Base-by-base conservation (phyloP, 2,329 filamentous ascomycete species). In the Kalmusia sp. region DNA sequence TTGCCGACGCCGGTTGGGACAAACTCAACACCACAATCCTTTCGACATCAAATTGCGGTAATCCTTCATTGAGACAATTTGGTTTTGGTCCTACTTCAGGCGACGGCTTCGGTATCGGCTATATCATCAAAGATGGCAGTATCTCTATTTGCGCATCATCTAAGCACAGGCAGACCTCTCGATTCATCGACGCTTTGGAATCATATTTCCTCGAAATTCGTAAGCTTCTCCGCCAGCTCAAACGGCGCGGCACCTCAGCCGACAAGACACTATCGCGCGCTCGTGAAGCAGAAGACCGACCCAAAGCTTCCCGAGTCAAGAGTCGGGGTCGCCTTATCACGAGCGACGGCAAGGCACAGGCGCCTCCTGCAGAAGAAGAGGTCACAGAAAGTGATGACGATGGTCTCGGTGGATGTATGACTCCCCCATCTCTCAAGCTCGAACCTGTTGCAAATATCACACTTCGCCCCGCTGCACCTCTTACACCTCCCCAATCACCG, bases 11-110 rank as follows among this genome's bases (percentile, higher is more conserved):
- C 1, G 95, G 93, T 41, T 99, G 93, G 92, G 93, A 98, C 75
- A 93, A 90, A 71, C 85, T 97, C 61, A 98, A 98, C 79, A 96
- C 85, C 58, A 98, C 93, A 7, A 91, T 98, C 59, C 80, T 99
- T 33, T 96, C 91, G 6, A 98, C 95, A 0, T 97, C 93, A n/a
- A 99, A 99, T 80, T 99, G 95, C 75, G 95, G 95, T 54, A 99
- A 98, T 75, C 95, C 95, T 0, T 92, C 89, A 0, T 86, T 99
- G 15, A 87, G 95, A 2, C 93, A 98, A 66, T 99, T 99, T 67
- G 95, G 95, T 3, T 99, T 99, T 71, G 95, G 95, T 0, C 95
- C 95, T 1, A 96, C 93, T 0, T 93, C 91, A 0, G 93, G 88
- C 2, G 92, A 97, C 61, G 95, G 95, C 0, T 98, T 98, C 69